Base-by-base conservation (phyloP, 768 basidiomycete genomes). In the Boletus tylopilopsis region DNA sequence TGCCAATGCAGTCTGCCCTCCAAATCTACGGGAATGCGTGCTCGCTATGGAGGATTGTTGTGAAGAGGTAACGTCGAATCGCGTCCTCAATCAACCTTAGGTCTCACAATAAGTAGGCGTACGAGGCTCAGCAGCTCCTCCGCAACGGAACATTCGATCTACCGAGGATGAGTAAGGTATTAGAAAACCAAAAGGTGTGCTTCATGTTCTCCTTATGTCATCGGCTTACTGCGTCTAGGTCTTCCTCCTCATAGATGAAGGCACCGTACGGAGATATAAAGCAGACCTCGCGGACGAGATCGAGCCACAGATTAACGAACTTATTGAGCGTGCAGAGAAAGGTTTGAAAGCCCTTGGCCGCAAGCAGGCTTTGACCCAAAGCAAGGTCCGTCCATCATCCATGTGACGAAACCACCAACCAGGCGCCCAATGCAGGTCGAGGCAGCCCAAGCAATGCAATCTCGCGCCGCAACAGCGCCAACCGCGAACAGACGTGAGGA, bases 41-140 rank as follows among this genome's bases (percentile, higher is more conserved):
- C 70, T 77, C 56, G 82, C 84, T 1, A 81, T 90, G 78, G 85
- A 89, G 58, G 85, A 88, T 56, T 89, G 87, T 57, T 90, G 86
- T 60, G 84, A 88, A 63, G 84, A 89, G 80, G 85, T 81, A 50
- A 45, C 69, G 53, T n/a, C 33, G 5, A 10, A 15, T 30, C 34
- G 12, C 33, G 12, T 36, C 23, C 16, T 37, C 30, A 23, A 50
- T 27, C 27, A 11, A 33, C 42, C 3, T 34, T 37, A 3, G 42
- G n/a, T 43, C 40, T 54, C 40, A 56, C 39, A 9, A 12, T 6
- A 32, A 39, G 21, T 51, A 90, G 85, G 80, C 81, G 22, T 71
- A 79, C 54, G 85, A 85, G 64, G 81, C 85, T 10, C 85, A 90
- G 49, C 71, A 79, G 25, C 72, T 87, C 12, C 76, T 91, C 3